A percentile compares a stretch with the other conserved stretches of the same genome.
phyloP scores from a whole-genome alignment of 2,329 filamentous ascomycete species.

The Diplodia corticola region DNA sequence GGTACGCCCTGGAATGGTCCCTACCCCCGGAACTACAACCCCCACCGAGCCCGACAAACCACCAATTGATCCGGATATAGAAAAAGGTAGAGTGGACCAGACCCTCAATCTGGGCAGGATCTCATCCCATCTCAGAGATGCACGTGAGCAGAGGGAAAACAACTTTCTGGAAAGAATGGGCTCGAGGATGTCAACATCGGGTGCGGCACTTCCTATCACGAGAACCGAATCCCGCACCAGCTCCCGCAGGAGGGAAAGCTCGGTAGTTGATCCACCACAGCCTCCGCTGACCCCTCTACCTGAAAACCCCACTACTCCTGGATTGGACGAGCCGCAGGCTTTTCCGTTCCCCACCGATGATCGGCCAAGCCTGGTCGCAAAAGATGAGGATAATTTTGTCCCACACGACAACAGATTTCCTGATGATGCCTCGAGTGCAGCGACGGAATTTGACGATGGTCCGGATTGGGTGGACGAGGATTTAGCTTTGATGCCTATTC shows the following conservation, averaged over 20 bases:
- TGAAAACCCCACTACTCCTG: not conserved
- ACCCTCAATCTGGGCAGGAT: slow-evolving; percentile 42
- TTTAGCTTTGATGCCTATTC: slow-evolving; percentile 45
- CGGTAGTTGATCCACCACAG: not conserved
- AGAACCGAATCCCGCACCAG: not conserved
- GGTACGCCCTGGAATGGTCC: slow-evolving; percentile 55
- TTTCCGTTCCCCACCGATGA: not conserved
- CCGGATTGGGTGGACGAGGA: slow-evolving; percentile 45
- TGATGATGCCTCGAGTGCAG: slow-evolving; percentile 30
- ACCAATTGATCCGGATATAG: slow-evolving; percentile 39
- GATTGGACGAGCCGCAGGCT: not conserved
- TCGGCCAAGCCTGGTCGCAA: not conserved
- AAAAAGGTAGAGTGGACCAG: slow-evolving; percentile 45
- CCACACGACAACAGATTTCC: slow-evolving; percentile 24
- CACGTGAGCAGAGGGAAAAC: slow-evolving; percentile 39
- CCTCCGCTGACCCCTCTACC: not conserved
- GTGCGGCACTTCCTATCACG: not conserved
- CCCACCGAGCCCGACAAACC: slow-evolving; percentile 35
- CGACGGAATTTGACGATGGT: slow-evolving; percentile 38
- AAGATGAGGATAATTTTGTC: not conserved
- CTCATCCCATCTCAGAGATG: slow-evolving; percentile 49
- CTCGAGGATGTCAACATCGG: not conserved
- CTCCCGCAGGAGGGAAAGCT: slow-evolving; percentile 4
- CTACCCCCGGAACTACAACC: slow-evolving; percentile 41
- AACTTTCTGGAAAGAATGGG: slow-evolving; percentile 20